Evolutionary conservation across 1,284 basidiomycete species (phyloP), one percentile per base, ranked within the genome.

Genomic region (Leccinum solheimii): DNA sequence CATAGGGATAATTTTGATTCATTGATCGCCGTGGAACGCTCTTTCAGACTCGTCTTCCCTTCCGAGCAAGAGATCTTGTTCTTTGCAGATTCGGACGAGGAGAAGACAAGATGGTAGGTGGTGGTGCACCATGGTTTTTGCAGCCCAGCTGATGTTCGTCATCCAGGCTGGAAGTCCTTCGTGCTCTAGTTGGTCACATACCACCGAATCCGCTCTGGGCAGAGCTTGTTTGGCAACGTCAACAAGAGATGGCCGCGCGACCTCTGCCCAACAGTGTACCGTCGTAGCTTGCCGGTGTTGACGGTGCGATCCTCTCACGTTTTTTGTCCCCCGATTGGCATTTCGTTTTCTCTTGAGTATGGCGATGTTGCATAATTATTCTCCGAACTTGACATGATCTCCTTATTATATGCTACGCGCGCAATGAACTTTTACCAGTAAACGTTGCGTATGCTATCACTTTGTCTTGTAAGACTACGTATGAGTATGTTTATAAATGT

Each of bases 151-250:
- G 54, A 68, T 34, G 57, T 21, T 61, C 45, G 26, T 27, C 57
- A 14, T 64, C 26, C 69, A 95, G 94, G 94, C 80, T 97, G 68
- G 86, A 91, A 64, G 87, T 94, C 3, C 80, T 97, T 9, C 82
- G 84, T 54, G 88, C 90, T 0, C 80, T 96, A 23, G 85, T 96
- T 60, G 94, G 94, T 7, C 88, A 87, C 62, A 94, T 96, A 67
- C 94, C 94, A 21, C 87, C 90, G 2, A 91, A 95, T 72, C 92
- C 93, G 3, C 78, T 96, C 4, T 97, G 94, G 94, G 94, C 91
- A 4, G 93, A 96, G 76, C 75, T 95, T 38, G 77, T 95, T 36
- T 92, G 90, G 88, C 89, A 92, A 70, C 82, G 86, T 43, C 88
- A 91, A 66, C 76, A 83, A 61, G 82, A 85, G 63, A 65, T 75